Evolutionary conservation across 1,139 yeast genomes (phyloP).

Genomic region (Zygosaccharomyces pseudobailii): DNA sequence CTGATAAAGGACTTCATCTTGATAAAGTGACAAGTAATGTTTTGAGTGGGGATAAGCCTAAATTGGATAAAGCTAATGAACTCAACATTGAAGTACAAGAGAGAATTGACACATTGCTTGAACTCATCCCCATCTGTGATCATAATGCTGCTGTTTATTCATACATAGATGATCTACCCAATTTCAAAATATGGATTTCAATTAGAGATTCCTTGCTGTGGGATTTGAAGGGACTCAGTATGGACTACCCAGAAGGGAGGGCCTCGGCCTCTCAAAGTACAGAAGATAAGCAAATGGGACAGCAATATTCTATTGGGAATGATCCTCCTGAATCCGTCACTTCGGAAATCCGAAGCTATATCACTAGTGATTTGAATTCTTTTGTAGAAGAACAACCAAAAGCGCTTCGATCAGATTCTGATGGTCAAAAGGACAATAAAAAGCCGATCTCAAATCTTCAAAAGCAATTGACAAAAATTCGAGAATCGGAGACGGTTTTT

Average conservation of each 20-base stretch:
- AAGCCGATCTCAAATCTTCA: slow-evolving; percentile 7
- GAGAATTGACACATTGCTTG: slow-evolving; percentile 21
- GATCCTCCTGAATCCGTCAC: slow-evolving; percentile 2
- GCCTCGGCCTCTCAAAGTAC: neutral
- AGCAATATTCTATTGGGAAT: neutral
- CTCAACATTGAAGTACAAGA: slow-evolving; percentile 10
- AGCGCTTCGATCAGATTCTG: slow-evolving; percentile 8
- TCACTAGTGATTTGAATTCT: slow-evolving; percentile 11
- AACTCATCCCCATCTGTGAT: slow-evolving; percentile 28
- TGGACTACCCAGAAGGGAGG: slow-evolving; percentile 2
- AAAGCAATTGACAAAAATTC: slow-evolving; percentile 7
- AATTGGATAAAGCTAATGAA: slow-evolving; percentile 10
- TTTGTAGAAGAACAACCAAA: slow-evolving; percentile 11
- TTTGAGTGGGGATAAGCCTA: slow-evolving; percentile 5
- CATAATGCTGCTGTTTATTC: slow-evolving; percentile 34
- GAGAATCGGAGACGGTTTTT: slow-evolving; percentile 2
- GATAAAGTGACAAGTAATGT: slow-evolving; percentile 10
- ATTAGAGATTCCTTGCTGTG: slow-evolving; percentile 33
- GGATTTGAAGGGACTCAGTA: slow-evolving; percentile 26
- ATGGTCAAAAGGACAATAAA: neutral
- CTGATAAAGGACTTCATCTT: slow-evolving; percentile 15
- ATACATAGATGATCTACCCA: slow-evolving; percentile 29
- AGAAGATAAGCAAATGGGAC: neutral
- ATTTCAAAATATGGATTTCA: slow-evolving; percentile 32
- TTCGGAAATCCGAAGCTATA: slow-evolving; percentile 9